Conservation (phyloP, 371 early-diverging fungal genomes). For the Phascolomyces articulosus region DNA sequence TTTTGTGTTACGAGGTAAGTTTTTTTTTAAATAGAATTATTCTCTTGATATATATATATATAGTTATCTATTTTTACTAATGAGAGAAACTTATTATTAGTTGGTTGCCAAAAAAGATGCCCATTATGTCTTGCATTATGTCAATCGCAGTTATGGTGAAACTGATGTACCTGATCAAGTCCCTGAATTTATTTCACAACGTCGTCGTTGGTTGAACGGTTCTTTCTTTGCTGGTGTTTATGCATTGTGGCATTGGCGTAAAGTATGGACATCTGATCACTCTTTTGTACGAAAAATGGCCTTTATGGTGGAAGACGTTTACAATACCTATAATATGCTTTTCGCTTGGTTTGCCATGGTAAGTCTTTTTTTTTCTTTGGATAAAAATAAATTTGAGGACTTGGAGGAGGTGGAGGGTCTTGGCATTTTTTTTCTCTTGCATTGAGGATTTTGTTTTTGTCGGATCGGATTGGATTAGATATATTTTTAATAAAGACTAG, state of each 20-base stretch:
- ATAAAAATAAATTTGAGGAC: background rate
- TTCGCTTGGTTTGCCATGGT: conserved; percentile 81
- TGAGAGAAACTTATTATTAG: too few relatives aligned
- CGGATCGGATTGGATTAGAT: too few relatives aligned
- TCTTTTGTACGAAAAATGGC: conserved; percentile 60
- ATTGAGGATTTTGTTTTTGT: too few relatives aligned
- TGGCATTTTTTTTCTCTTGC: too few relatives aligned
- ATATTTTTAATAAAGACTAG: background rate
- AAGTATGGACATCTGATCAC: conserved; percentile 77
- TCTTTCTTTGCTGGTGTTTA: conserved; percentile 94
- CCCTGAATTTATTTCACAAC: conserved; percentile 89
- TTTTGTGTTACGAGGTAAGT: conserved; percentile 80
- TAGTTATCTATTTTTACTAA: background rate
- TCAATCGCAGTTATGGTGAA: conserved; percentile 73
- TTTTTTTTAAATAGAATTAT: too few relatives aligned
- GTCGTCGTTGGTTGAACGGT: conserved; percentile 95
- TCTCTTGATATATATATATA: background rate
- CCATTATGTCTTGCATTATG: conserved; percentile 71
- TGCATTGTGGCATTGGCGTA: conserved; percentile 76
- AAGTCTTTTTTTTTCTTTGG: conserved; percentile 14
- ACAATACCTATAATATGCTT: conserved; percentile 70
- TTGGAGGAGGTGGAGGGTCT: too few relatives aligned
- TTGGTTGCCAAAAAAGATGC: conserved; percentile 74
- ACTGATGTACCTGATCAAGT: conserved; percentile 89
- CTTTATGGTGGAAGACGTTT: conserved; percentile 72